A percentile compares a stretch with the other conserved stretches of the same genome.
These are phyloP conservation scores for Paraurostyla sp. DNA, from an alignment of 73 alveolate species.

Conservation along the genomic window DNA sequence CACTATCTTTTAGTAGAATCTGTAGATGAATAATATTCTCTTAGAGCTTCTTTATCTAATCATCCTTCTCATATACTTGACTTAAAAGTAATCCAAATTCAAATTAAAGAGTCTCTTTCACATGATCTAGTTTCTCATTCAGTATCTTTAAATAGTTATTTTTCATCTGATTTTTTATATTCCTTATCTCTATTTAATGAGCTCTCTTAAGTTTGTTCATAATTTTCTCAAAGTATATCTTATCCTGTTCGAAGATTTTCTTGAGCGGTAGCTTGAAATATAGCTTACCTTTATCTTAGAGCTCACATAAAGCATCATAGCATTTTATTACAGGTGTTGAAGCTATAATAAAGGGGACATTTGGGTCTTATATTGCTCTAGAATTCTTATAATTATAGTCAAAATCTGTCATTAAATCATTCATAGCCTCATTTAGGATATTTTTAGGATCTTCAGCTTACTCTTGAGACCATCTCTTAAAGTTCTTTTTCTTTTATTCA, in stretches of 20 bases:
- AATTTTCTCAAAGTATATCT: conserved; percentile 25
- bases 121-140: background rate
- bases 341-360: background rate
- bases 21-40: background rate
- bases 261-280: conserved; percentile 26
- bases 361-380: background rate
- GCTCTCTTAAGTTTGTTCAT: conserved; percentile 25
- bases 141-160: conserved; percentile 3
- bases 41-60: background rate
- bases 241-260: conserved; percentile 16
- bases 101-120: background rate
- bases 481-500: conserved; percentile 6
- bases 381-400: background rate
- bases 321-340: conserved; percentile 42
- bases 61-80: background rate
- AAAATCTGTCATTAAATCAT: background rate
- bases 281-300: conserved; percentile 11
- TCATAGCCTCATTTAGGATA: conserved; percentile 9
- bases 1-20: background rate
- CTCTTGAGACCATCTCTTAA: conserved; percentile 11
- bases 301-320: conserved; percentile 27
- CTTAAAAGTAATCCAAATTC: background rate
- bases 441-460: conserved; percentile 8
- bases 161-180: background rate
- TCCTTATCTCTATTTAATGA: conserved; percentile 27